phyloP scores from a whole-genome alignment of 2,329 filamentous ascomycete genomes.

The Fusarium marasasianum region DNA sequence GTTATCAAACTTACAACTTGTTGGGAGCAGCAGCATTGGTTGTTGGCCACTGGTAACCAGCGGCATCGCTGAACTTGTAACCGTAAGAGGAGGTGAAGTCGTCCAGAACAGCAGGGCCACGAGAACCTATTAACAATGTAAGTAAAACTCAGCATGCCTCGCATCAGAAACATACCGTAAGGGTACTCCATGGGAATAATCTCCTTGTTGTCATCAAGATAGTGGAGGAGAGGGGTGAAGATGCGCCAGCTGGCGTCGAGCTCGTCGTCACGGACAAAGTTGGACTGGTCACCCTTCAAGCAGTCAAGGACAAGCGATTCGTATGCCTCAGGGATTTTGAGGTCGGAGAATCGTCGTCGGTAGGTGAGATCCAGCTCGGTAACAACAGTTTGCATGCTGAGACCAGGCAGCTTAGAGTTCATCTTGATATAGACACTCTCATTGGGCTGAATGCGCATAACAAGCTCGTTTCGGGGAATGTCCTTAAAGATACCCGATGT shows the following conservation, averaged over 20 bases:
- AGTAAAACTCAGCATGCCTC: neutral
- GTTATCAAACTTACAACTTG: slow-evolving; percentile 74
- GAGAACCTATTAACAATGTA: slow-evolving; percentile 74
- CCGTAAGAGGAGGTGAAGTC: slow-evolving; percentile 98
- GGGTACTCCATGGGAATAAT: slow-evolving; percentile 99
- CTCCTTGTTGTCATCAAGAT: slow-evolving; percentile 99
- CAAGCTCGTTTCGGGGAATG: slow-evolving; percentile 98
- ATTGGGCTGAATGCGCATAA: slow-evolving; percentile 99
- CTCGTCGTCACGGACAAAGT: slow-evolving; percentile 98
- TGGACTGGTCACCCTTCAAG: slow-evolving; percentile 98
- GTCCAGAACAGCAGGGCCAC: slow-evolving; percentile 93
- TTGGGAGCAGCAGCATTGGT: slow-evolving; percentile 74
- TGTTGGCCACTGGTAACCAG: slow-evolving; percentile 94
- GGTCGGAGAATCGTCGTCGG: slow-evolving; percentile 95
- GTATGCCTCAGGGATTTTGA: slow-evolving; percentile 99
- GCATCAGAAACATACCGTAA: slow-evolving; percentile 73
- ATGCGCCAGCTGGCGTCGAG: slow-evolving; percentile 98
- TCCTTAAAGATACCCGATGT: slow-evolving; percentile 99
- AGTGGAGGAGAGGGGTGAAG: slow-evolving; percentile 96
- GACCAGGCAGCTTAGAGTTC: slow-evolving; percentile 98
- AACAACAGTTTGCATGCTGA: slow-evolving; percentile 99
- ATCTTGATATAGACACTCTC: slow-evolving; percentile 99
- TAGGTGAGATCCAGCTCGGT: slow-evolving; percentile 99
- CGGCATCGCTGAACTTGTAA: slow-evolving; percentile 98
- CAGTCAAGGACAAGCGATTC: slow-evolving; percentile 97